Percentiles rank a stretch among this genome's conserved stretches.
Evolutionary conservation across 306 rosid species (phyloP).

Genomic region (Phaseolus lunatus): DNA sequence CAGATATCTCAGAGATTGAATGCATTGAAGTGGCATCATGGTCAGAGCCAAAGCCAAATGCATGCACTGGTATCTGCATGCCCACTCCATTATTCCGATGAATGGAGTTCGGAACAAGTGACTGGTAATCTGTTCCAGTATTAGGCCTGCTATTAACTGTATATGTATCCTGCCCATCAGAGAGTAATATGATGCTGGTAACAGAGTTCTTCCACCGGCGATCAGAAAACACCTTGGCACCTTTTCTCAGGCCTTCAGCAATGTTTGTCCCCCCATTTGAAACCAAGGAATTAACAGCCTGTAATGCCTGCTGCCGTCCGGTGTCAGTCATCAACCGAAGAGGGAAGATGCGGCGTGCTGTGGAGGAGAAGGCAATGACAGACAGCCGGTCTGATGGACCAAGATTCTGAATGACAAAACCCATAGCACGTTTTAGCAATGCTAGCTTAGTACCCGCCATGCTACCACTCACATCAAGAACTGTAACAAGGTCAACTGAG

Average conservation of each 20-base stretch:
- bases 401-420: slow-evolving; percentile 93
- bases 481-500: slow-evolving; percentile 89
- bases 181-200: slow-evolving; percentile 82
- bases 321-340: slow-evolving; percentile 83
- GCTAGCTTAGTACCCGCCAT: slow-evolving; percentile 97
- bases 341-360: slow-evolving; percentile 93
- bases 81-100: slow-evolving; percentile 59
- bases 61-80: slow-evolving; percentile 85
- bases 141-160: slow-evolving; percentile 58
- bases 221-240: slow-evolving; percentile 81
- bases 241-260: slow-evolving; percentile 90
- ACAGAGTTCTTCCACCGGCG: slow-evolving; percentile 83
- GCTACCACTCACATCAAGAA: slow-evolving; percentile 98
- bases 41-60: slow-evolving; percentile 92
- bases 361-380: slow-evolving; percentile 91
- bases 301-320: slow-evolving; percentile 86
- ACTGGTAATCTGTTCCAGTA: slow-evolving; percentile 62
- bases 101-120: slow-evolving; percentile 76
- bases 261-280: slow-evolving; percentile 96
- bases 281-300: slow-evolving; percentile 78
- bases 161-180: slow-evolving; percentile 97
- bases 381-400: slow-evolving; percentile 92
- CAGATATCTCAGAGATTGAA: slow-evolving; percentile 81
- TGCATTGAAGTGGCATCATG: slow-evolving; percentile 95
- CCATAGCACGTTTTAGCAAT: slow-evolving; percentile 94